phyloP scores from a whole-genome alignment of 2,329 filamentous ascomycete species.

The Bipolaris cookei region DNA sequence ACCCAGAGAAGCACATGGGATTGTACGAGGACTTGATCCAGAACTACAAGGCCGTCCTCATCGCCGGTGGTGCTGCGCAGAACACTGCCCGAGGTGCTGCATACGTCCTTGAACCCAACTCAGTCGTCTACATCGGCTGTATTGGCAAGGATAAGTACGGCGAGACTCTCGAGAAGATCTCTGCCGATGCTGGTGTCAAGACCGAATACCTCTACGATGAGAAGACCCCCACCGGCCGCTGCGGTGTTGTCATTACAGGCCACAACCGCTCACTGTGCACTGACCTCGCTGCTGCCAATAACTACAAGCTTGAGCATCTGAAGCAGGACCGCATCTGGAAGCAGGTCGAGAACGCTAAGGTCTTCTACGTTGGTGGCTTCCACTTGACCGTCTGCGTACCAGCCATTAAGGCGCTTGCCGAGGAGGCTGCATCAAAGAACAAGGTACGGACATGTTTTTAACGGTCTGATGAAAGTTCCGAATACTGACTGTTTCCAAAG shows the following conservation, averaged over 20 bases:
- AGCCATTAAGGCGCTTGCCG: constrained; percentile 85
- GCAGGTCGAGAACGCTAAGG: constrained; percentile 83
- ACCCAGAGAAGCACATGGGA: constrained; percentile 79
- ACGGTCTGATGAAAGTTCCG: constrained; percentile 15
- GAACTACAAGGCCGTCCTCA: constrained; percentile 91
- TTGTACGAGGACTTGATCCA: constrained; percentile 94
- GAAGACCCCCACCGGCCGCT: constrained; percentile 84
- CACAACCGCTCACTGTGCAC: constrained; percentile 95
- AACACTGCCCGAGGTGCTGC: constrained; percentile 96
- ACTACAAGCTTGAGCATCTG: constrained; percentile 93
- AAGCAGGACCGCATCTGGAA: constrained; percentile 91
- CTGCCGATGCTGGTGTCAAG: constrained; percentile 84
- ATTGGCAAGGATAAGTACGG: constrained; percentile 97
- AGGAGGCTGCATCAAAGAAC: constrained; percentile 87
- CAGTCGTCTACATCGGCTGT: constrained; percentile 90
- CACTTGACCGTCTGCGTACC: constrained; percentile 96
- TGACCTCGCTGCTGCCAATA: constrained; percentile 93
- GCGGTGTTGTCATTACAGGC: constrained; percentile 95
- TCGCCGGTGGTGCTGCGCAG: constrained; percentile 94
- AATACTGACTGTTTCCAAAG: constrained; percentile 42
- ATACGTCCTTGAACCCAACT: constrained; percentile 89
- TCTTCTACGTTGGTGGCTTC: constrained; percentile 94
- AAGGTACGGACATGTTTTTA: constrained; percentile 63
- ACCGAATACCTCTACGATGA: constrained; percentile 95
- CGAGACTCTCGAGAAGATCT: constrained; percentile 83